A percentile compares a stretch with the other conserved stretches of the same genome.
These are phyloP conservation scores for Mucuna pruriens DNA, from an alignment of 306 rosid species.

Conservation along the genomic window DNA sequence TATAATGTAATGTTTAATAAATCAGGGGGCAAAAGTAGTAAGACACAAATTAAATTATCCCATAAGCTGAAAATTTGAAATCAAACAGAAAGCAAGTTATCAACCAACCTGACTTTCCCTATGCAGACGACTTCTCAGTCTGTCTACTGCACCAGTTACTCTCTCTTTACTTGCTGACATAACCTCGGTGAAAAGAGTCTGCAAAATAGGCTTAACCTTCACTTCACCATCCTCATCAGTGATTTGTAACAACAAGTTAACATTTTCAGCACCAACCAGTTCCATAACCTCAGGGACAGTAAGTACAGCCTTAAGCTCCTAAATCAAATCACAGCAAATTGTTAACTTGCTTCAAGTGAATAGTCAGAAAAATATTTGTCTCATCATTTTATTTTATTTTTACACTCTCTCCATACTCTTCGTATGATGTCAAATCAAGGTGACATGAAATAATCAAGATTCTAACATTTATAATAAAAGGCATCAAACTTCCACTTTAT, in stretches of 20 bases:
- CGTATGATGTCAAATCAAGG: background rate
- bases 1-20: background rate
- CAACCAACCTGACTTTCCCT: conserved; percentile 61
- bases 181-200: conserved; percentile 57
- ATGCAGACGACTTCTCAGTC: conserved; percentile 58
- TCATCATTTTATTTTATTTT: background rate
- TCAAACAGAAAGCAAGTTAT: background rate
- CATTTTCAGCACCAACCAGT: conserved; percentile 57
- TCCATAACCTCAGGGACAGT: conserved; percentile 70
- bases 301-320: conserved; percentile 74
- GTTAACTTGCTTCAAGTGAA: background rate
- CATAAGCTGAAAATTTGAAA: background rate
- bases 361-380: background rate
- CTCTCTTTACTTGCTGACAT: conserved; percentile 61
- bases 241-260: conserved; percentile 45
- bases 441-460: background rate
- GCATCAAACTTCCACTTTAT: background rate
- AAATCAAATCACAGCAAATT: conserved; percentile 34
- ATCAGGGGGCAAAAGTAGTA: background rate
- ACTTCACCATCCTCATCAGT: conserved; percentile 53
- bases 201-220: conserved; percentile 52
- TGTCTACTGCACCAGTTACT: conserved; percentile 45
- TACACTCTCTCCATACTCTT: background rate
- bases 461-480: conserved; percentile 2
- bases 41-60: background rate